Base-by-base conservation (phyloP, 2,329 filamentous ascomycete species). In the Ophiostoma australiae region DNA sequence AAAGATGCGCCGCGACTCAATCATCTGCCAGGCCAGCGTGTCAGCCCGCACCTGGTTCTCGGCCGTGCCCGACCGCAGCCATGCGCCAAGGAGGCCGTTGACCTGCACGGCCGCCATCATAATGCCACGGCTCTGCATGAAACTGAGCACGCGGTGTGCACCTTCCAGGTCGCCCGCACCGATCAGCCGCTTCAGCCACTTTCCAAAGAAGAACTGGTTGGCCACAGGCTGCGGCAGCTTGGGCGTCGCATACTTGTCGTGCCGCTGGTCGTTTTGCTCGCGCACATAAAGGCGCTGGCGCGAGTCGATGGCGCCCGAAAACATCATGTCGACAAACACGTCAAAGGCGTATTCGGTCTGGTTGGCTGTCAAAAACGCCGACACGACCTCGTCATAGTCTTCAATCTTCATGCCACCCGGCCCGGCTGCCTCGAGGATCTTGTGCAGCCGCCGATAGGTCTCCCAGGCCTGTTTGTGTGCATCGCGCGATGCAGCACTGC, bases 241-340 rank as follows among this genome's bases (percentile, higher is more conserved):
- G 58, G 17, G 31, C 27, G 44, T 20, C 61, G 17, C 33, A 17
- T n/a, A 41, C 37, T 35, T 31, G 39, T 37, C n/a, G 6, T 39
- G 31, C 15, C 76, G 78, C 8, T 76, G 75, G 68, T 75, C 39
- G 3, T 44, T 41, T 27, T 67, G 35, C 17, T 63, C 8, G 10
- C 6, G 33, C 20, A 33, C 48, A n/a, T 61, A 33, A 1, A 23
- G n/a, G 31, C 68, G 77, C 71, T 80, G 81, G 69, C 80, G 81
- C 68, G 86, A 76, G 71, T 86, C 82, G 70, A 87, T 78, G 65
- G 82, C 77, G 5, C 85, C 85, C 4, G 86, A 85, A 71, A 88
- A 87, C 88, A 97, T 93, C 93, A 97, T 96, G 78, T 97, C 92
- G 75, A 90, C 91, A 78, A 97, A 97, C 0, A 92, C 87, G 70